Evolutionary conservation across 768 basidiomycete species (phyloP).

Genomic region (Thelephora ganbajun): DNA sequence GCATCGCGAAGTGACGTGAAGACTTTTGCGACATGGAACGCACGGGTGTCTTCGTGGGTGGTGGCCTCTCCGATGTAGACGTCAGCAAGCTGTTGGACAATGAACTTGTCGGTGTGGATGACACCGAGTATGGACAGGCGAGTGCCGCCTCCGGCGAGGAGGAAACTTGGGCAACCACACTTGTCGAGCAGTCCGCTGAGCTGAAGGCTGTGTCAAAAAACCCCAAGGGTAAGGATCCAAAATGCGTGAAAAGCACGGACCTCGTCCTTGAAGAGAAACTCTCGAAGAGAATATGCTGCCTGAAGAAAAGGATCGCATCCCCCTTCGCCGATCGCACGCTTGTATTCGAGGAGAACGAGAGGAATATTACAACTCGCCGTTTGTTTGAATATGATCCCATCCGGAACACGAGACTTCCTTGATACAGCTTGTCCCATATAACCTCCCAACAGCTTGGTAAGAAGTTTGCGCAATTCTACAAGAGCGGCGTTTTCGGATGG

Average conservation of each 20-base stretch:
- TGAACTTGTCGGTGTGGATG: conserved; percentile 3
- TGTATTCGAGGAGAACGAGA: background rate
- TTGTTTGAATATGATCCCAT: no score
- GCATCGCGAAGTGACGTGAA: conserved; percentile 1
- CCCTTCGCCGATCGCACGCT: conserved; percentile 1
- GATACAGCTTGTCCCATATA: no score
- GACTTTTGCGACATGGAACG: background rate
- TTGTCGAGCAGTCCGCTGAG: conserved; percentile 3
- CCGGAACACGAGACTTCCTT: no score
- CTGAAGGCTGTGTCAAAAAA: no score
- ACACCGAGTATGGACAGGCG: conserved; percentile 4
- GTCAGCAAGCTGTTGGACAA: conserved; percentile 6
- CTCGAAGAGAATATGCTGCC: background rate
- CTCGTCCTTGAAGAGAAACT: background rate
- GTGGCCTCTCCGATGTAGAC: background rate
- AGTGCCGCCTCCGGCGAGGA: conserved; percentile 2
- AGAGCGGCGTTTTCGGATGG: no score
- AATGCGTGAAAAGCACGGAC: background rate
- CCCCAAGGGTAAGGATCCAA: background rate
- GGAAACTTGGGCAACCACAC: conserved; percentile 5
- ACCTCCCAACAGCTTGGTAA: no score
- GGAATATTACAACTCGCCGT: no score
- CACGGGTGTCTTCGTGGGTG: background rate
- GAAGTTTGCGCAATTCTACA: no score
- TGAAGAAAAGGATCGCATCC: conserved; percentile 1